phyloP scores from a whole-genome alignment of 2,329 filamentous ascomycete genomes.

The Thelonectria blattea region DNA sequence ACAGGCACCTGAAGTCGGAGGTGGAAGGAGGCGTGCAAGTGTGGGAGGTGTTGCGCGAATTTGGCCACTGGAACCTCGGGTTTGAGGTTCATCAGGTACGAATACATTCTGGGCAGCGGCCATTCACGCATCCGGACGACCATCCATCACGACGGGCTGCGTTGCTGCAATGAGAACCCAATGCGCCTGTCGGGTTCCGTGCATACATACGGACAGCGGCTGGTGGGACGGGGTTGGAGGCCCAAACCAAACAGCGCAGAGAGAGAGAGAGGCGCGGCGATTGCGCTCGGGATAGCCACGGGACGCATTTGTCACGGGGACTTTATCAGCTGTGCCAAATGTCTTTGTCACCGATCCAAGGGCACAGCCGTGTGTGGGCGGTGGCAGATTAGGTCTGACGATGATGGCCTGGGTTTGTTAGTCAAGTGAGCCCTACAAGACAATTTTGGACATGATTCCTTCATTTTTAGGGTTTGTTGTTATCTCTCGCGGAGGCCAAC shows the following conservation, averaged over 20 bases:
- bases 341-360: background rate
- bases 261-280: conserved; percentile 2
- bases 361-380: background rate
- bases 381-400: background rate
- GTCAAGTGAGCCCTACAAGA: background rate
- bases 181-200: conserved; percentile 1
- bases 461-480: conserved; percentile 11
- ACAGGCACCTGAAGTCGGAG: conserved; percentile 20
- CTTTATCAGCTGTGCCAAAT: conserved; percentile 5
- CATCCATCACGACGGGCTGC: conserved; percentile 27
- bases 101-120: conserved; percentile 13
- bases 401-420: background rate
- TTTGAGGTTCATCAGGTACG: conserved; percentile 22
- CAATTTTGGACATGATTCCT: background rate
- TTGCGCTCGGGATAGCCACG: conserved; percentile 4
- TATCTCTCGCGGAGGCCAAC: conserved; percentile 6
- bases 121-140: conserved; percentile 27
- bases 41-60: conserved; percentile 33
- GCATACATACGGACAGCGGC: conserved; percentile 1
- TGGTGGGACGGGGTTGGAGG: conserved; percentile 6
- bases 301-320: conserved; percentile 5
- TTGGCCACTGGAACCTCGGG: conserved; percentile 22
- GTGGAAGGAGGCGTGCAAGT: conserved; percentile 11
- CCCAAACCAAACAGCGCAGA: background rate
- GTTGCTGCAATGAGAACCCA: conserved; percentile 8